Base-by-base conservation (phyloP, 192 early-diverging fungal genomes). In the Coemansia sp. region DNA sequence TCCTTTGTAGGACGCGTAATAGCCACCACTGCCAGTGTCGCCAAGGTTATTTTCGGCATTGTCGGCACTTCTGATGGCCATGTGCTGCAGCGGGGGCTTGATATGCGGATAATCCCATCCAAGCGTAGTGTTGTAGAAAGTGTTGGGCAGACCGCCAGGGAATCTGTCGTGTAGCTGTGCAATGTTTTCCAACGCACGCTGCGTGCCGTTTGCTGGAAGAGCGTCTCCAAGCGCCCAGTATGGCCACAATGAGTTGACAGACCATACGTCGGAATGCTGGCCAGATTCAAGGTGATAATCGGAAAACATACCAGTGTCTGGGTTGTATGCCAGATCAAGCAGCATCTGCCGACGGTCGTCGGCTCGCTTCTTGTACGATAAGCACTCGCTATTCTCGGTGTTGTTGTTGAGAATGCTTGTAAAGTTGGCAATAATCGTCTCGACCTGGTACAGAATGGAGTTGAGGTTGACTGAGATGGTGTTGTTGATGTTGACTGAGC, bases 51-150 rank as follows among this genome's bases (percentile, higher is more conserved):
- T 63, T 22, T 56, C 45, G 39, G 18, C 33, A 11, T 52, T 59
- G 4, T 59, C 48, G 17, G 63, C 72, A 23, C 58, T 62, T 18
- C 75, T 58, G 14, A 84, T 62, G 15, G 78, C 64, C 59, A 84
- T 74, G 47, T 85, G 84, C 55, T 82, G 76, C 49, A 85, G 69
- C 14, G 86, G 86, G 15, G 86, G 81, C 80, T 85, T 86, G 15
- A 80, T 69, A 53, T 88, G 82, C 10, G 88, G 88, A 44, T 67
- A 82, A 64, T 88, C 88, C 88, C 88, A 90, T 50, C 81, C 79
- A 68, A 86, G 61, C 7, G 80, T 64, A 3, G 82, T 84, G 53
- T 80, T 79, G 62, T 72, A 72, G n/a, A 68, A 44, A 13, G 88
- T 86, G 34, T 85, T 82, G 13, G 86, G 78, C 48, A 88, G 62